phyloP scores from a whole-genome alignment of 148 eudicot species.

The Cornus kousa region DNA sequence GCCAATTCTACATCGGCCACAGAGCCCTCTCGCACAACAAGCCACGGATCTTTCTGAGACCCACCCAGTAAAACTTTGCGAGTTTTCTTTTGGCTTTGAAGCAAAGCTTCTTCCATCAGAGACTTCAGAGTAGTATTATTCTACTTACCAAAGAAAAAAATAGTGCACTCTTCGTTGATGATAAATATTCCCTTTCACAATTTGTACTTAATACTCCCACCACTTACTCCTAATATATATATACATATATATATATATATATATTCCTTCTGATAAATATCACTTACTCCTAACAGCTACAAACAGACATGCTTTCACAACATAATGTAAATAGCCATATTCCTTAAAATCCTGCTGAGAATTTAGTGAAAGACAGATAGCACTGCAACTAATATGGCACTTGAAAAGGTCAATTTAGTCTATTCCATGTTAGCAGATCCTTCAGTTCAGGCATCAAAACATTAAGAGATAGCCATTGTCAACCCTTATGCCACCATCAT shows the following conservation, averaged over 20 bases:
- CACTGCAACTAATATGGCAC: not conserved
- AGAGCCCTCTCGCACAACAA: slow-evolving; percentile 66
- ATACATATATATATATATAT: too few species aligned
- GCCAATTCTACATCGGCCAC: slow-evolving; percentile 70
- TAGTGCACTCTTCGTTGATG: not conserved
- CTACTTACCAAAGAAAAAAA: too few species aligned
- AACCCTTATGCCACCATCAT: slow-evolving; percentile 17
- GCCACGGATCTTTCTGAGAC: slow-evolving; percentile 64
- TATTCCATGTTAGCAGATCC: slow-evolving; percentile 10
- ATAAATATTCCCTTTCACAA: not conserved
- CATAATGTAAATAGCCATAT: not conserved
- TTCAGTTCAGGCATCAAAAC: slow-evolving; percentile 6
- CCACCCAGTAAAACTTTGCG: slow-evolving; percentile 45
- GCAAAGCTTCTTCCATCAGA: slow-evolving; percentile 55
- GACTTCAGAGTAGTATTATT: slow-evolving; percentile 21
- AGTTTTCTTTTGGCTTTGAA: slow-evolving; percentile 59
- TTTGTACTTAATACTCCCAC: not conserved
- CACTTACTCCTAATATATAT: not conserved
- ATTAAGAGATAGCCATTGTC: not conserved
- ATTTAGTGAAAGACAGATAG: not conserved
- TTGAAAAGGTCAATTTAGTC: slow-evolving; percentile 1
- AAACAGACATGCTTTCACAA: too few species aligned
- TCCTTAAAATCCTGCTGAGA: slow-evolving; percentile 4
- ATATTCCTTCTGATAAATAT: not conserved
- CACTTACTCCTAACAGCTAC: not conserved